Evolutionary conservation across 139 green algal genomes (phyloP), one percentile per base, ranked within the genome.

Genomic region (Auxenochlorella pyrenoidosa): DNA sequence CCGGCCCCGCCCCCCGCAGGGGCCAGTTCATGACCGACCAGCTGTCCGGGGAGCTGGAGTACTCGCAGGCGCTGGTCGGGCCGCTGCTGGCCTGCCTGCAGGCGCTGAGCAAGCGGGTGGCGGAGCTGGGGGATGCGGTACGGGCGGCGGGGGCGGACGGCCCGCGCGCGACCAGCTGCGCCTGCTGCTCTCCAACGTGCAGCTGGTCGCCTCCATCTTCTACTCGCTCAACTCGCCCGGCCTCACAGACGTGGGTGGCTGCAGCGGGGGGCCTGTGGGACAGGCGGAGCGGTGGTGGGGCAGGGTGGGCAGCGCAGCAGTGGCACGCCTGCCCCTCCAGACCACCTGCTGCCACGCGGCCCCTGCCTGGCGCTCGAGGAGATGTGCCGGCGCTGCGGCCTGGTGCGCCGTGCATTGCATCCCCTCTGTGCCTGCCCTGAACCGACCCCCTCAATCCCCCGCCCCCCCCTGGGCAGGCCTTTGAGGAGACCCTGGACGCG

Each of bases 221-320:
- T 99, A 95, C 92, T 98, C 95, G 2, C 92, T 99, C 68, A 98
- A 99, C 91, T 95, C 91, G 0, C 94, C 95, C 13, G 97, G 97
- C 28, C 92, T 99, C 30, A 98, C 97, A 32, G 95, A 98, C 83
- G 94, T 97, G 83, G 75, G 91, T n/a, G 6, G 26, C 15, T 41
- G 2, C 21, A 40, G 19, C 36, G 40, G 10, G 44, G 81, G 28
- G 65, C 15, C 21, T 19, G 60, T 2, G 63, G 30, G 47, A n/a
- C n/a, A n/a, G 54, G 54, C 54, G 3, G 54, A 24, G 54, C 15
- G 2, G 54, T 2, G 54, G 10, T 24, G 54, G 18, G 54, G 54
- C 54, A 24, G 18, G 54, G 15, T 3, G 54, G 18, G 18, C 15
- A 26, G 54, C 3, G 54, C 54, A 54, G 47, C 47, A 10, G 47